These are phyloP conservation scores for Anaeramoeba flamelloides DNA, from an alignment of 78 protist genomes.

Conservation along the genomic window DNA sequence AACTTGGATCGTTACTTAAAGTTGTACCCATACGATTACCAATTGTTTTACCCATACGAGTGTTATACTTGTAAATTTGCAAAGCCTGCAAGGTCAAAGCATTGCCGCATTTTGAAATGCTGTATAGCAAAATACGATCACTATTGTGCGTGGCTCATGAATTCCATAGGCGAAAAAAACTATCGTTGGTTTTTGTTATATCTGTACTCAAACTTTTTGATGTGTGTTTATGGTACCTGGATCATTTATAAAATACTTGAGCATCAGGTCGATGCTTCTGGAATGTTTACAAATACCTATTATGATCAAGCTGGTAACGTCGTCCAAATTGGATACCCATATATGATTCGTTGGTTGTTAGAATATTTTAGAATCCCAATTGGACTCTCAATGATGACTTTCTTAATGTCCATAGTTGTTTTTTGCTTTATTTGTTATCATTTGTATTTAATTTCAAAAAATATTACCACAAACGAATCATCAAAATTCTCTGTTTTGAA, in stretches of 20 bases:
- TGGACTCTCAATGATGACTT: not conserved
- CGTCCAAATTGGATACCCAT: too few species aligned
- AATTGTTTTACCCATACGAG: not conserved
- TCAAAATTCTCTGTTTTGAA: not conserved
- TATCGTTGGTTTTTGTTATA: constrained; percentile 17
- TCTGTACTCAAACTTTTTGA: not conserved
- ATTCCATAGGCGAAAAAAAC: constrained; percentile 54
- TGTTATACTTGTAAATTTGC: not conserved
- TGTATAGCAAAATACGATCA: constrained; percentile 68
- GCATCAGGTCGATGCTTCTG: too few species aligned
- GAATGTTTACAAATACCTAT: too few species aligned
- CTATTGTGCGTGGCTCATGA: constrained; percentile 79
- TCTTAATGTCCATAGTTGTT: not conserved
- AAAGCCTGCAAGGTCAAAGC: constrained; percentile 38
- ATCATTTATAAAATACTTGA: not conserved
- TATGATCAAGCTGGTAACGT: too few species aligned
- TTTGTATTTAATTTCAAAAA: not conserved
- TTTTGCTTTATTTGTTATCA: not conserved
- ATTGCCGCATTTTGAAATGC: constrained; percentile 31
- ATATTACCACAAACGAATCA: not conserved
- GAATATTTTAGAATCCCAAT: not conserved
- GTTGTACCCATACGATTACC: not conserved
- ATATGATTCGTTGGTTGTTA: too few species aligned
- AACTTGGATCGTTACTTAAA: not conserved
- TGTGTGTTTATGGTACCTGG: constrained; percentile 10